Evolutionary conservation across 208 protist genomes (phyloP), one percentile per base, ranked within the genome.

Genomic region (Leishmania major): DNA sequence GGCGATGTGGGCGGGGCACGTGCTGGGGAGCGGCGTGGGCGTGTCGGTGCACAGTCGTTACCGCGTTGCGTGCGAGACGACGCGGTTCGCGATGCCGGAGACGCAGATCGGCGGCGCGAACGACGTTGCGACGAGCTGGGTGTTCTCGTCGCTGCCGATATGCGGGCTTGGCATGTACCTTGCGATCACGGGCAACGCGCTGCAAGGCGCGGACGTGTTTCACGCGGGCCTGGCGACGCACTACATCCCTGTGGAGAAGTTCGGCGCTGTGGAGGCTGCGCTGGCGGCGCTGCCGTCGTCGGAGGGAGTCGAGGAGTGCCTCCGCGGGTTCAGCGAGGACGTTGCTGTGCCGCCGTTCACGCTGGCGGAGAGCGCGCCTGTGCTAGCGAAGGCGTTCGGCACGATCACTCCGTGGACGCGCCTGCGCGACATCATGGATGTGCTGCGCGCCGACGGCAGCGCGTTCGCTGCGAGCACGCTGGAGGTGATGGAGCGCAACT

Each of bases 51-150:
- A 97, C 67, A 88, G 94, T 3, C 86, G 83, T 3, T 89, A 94
- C 71, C 90, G 95, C 35, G 89, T 98, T 49, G 91, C 90, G 67
- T 96, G 90, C 79, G 94, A 97, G 71, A 90, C 84, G 31, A 90
- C 94, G 22, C 62, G 78, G 0, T 95, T 97, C 84, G 95, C 95
- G 40, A 96, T 97, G 93, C 95, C 95, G 2, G 95, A 97, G 80
- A 94, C 89, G 51, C 81, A 84, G 64, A 94, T 96, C 85, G 95
- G 95, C 28, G 77, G 90, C 7, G 88, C 89, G 59, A 89, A 90
- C 60, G 93, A 96, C 75, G 87, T 95, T 25, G 92, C 90, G 59
- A 91, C 84, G n/a, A 87, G 84, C 31, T 95, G 86, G 77, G 86
- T 95, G 66, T 87, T 97, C n/a, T 73, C 84, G 11, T 87, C 92